Evolutionary conservation across 176 grass and related monocot species (phyloP).

Genomic region (Alopecurus myosuroides): DNA sequence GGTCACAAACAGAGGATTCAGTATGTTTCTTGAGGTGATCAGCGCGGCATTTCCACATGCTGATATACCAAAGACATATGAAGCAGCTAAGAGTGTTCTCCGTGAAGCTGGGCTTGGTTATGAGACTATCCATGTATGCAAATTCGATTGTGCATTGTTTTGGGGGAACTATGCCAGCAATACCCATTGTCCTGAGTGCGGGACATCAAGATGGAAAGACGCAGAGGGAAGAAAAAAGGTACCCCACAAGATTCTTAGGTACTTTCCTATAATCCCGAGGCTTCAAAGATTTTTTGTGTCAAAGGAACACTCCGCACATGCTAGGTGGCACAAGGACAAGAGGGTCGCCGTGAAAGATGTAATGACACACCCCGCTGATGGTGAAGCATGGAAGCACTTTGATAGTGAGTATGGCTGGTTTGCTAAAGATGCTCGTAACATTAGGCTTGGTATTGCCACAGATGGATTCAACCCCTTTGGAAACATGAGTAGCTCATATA

Average conservation of each 20-base stretch:
- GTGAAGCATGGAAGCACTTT: not conserved
- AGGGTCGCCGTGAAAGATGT: not conserved
- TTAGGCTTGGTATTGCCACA: not conserved
- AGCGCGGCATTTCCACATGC: not conserved
- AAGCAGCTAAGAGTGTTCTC: not conserved
- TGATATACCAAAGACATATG: not conserved
- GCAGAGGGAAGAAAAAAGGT: not conserved
- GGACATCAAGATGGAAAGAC: not conserved
- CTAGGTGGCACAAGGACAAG: not conserved
- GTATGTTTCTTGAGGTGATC: not conserved
- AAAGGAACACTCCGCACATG: not conserved
- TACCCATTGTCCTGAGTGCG: not conserved
- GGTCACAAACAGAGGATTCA: not conserved
- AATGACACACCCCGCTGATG: not conserved
- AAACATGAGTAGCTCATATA: not conserved
- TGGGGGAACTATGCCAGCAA: not conserved
- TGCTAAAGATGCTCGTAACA: not conserved
- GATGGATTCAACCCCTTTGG: conserved; percentile 19
- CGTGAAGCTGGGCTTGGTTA: not conserved
- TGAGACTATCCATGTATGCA: not conserved
- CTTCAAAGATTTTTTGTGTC: not conserved
- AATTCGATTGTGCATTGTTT: not conserved
- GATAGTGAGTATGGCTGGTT: not conserved
- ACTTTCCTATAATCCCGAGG: not conserved
- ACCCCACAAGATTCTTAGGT: not conserved